A percentile compares a stretch with the other conserved stretches of the same genome.
These are phyloP conservation scores for Ploettnerulaceae sp. DNA, from an alignment of 2,329 filamentous ascomycete genomes.

Conservation along the genomic window DNA sequence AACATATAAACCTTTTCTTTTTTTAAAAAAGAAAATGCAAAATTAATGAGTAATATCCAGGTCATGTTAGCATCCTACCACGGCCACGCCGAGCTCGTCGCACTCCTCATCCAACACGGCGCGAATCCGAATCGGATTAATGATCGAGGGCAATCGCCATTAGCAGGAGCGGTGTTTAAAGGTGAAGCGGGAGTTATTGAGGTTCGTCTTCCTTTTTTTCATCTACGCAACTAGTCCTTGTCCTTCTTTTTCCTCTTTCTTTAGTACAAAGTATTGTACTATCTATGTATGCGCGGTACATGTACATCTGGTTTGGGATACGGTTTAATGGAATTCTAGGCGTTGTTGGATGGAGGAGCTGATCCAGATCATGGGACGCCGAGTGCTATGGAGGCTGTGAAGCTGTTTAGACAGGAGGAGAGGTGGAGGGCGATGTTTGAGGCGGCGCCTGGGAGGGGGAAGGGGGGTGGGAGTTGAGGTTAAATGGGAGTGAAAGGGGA, in stretches of 20 bases:
- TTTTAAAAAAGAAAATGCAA: background rate
- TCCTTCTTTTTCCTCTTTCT: background rate
- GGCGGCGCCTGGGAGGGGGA: slow-evolving; percentile 44
- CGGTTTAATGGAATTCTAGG: too few relatives aligned
- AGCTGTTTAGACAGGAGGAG: slow-evolving; percentile 49
- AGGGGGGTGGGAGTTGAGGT: slow-evolving; percentile 28
- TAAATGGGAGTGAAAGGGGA: background rate
- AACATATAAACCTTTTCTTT: background rate
- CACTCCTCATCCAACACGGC: slow-evolving; percentile 55
- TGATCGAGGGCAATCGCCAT: slow-evolving; percentile 61
- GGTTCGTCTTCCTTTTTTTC: slow-evolving; percentile 31
- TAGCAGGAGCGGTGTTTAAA: slow-evolving; percentile 71
- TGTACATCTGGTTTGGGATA: background rate
- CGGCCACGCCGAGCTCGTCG: slow-evolving; percentile 57
- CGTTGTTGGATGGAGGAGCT: slow-evolving; percentile 47
- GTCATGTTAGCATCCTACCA: slow-evolving; percentile 71
- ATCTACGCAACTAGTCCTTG: background rate
- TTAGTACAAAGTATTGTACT: background rate
- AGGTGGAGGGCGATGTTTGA: slow-evolving; percentile 48
- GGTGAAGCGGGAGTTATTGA: slow-evolving; percentile 60
- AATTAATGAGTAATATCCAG: slow-evolving; percentile 33
- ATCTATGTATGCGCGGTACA: background rate
- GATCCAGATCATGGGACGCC: slow-evolving; percentile 50
- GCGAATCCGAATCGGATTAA: slow-evolving; percentile 66
- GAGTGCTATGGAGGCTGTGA: slow-evolving; percentile 45